Percentiles rank a stretch among this genome's conserved stretches.
Evolutionary conservation across 73 alveolate genomes (phyloP).

Genomic region (Paramecium pentaurelia): DNA sequence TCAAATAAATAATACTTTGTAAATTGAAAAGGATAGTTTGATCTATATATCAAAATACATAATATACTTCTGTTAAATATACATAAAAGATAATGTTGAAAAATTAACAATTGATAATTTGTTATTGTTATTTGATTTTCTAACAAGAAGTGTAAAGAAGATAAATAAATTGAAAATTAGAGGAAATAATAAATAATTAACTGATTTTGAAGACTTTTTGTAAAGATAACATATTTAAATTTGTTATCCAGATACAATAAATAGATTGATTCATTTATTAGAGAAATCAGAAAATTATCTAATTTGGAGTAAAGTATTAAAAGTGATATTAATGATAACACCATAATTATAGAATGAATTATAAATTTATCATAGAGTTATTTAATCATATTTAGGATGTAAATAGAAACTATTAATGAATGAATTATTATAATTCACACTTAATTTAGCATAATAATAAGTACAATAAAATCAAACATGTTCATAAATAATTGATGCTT

Average conservation of each 20-base stretch:
- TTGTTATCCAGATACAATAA: conserved; percentile 5
- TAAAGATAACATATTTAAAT: background rate
- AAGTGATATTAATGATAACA: background rate
- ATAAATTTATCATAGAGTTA: background rate
- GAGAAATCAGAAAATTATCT: background rate
- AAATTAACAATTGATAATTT: background rate
- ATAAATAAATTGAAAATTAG: background rate
- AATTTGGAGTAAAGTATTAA: background rate
- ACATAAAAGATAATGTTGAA: background rate
- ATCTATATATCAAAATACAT: background rate
- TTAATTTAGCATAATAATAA: background rate
- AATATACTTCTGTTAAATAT: background rate
- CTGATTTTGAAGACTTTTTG: conserved; percentile 30
- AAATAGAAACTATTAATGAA: background rate
- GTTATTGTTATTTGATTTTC: conserved; percentile 1
- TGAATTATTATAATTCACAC: background rate
- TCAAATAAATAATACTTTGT: background rate
- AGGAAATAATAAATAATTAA: background rate
- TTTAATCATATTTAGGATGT: background rate
- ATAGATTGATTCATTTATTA: background rate
- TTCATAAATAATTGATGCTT: background rate
- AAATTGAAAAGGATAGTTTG: background rate
- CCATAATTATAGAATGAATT: background rate
- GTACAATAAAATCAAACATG: background rate
- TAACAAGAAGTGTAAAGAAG: background rate